phyloP scores from a whole-genome alignment of 2,329 filamentous ascomycete species.

The Orbilia javanica region DNA sequence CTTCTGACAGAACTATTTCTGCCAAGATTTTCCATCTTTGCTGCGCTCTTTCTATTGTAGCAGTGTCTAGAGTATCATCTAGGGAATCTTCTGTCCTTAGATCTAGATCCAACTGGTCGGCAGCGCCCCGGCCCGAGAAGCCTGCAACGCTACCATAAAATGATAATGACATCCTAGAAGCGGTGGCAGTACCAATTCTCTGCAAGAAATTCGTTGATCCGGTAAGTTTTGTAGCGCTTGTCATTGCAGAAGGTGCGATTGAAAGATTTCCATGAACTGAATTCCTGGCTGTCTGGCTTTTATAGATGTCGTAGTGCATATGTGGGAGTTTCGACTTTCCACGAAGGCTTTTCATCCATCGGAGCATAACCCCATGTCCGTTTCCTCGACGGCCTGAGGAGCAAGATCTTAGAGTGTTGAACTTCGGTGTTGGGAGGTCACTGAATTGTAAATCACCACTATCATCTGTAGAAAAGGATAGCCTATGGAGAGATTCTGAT shows the following conservation, averaged over 20 bases:
- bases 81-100: conserved; percentile 16
- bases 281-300: conserved; percentile 42
- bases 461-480: conserved; percentile 53
- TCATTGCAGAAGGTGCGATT: conserved; percentile 53
- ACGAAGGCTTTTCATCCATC: conserved; percentile 57
- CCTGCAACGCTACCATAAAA: conserved; percentile 52
- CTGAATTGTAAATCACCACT: conserved; percentile 37
- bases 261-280: conserved; percentile 54
- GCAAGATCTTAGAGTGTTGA: conserved; percentile 45
- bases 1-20: conserved; percentile 53
- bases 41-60: conserved; percentile 52
- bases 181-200: conserved; percentile 49
- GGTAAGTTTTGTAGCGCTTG: conserved; percentile 52
- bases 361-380: conserved; percentile 47
- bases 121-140: conserved; percentile 33
- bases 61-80: conserved; percentile 44
- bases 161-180: conserved; percentile 49
- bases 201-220: conserved; percentile 53
- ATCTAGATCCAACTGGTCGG: conserved; percentile 34
- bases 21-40: conserved; percentile 56
- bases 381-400: conserved; percentile 38
- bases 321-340: conserved; percentile 54
- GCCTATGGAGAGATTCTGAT: conserved; percentile 44
- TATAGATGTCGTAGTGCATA: conserved; percentile 55
- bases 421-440: conserved; percentile 37